Evolutionary conservation across 352 stramenopile species (phyloP).

Genomic region (Blastocystis sp.): DNA sequence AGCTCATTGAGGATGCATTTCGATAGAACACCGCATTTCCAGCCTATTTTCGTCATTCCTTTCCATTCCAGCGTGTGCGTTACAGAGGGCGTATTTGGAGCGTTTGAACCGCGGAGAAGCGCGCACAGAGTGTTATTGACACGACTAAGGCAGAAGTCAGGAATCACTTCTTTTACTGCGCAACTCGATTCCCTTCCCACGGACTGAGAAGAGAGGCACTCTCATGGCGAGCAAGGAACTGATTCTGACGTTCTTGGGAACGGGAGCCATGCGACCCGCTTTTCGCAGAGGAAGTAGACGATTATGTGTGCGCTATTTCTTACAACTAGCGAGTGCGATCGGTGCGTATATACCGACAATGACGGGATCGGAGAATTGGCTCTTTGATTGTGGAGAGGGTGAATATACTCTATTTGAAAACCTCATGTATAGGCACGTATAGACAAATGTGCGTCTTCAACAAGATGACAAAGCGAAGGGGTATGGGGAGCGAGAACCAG

Average conservation of each 20-base stretch:
- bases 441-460: slow-evolving; percentile 52
- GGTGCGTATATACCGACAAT: slow-evolving; percentile 21
- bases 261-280: slow-evolving; percentile 42
- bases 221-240: slow-evolving; percentile 53
- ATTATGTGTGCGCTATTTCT: not conserved
- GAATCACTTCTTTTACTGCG: not conserved
- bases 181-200: not conserved
- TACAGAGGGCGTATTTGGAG: not conserved
- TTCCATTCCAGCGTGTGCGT: not conserved
- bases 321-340: slow-evolving; percentile 26
- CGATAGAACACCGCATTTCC: too few relatives aligned
- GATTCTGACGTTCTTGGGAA: slow-evolving; percentile 58
- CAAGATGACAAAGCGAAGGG: not conserved
- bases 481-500: not conserved
- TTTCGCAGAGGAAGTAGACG: slow-evolving; percentile 46
- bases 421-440: slow-evolving; percentile 8
- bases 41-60: slow-evolving; percentile 3
- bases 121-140: not conserved
- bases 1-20: too few relatives aligned
- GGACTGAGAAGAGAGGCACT: not conserved
- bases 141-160: not conserved
- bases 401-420: not conserved
- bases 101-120: not conserved
- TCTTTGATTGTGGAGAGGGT: slow-evolving; percentile 64
- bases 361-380: slow-evolving; percentile 31